Percentiles rank a stretch among this genome's conserved stretches.
Conservation (phyloP, 164 flowering plant genomes). For the Taxillus chinensis region DNA sequence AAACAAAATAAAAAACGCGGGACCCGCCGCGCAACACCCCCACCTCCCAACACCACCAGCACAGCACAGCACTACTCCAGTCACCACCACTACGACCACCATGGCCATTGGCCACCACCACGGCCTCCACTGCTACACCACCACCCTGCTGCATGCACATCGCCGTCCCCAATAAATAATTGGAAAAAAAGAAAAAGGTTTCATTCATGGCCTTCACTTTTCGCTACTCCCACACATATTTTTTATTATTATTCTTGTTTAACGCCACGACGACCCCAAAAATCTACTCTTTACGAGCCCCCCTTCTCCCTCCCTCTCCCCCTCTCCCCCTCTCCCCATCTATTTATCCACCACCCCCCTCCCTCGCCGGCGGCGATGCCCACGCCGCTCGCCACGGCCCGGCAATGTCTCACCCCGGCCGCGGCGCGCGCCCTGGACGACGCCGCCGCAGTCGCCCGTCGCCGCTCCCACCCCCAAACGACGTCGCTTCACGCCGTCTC, state of each 20-base stretch:
- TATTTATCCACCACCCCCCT: neutral
- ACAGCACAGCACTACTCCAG: neutral
- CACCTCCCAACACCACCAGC: neutral
- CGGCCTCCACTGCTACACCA: neutral
- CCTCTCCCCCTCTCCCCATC: neutral
- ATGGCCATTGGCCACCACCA: neutral
- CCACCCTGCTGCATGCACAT: neutral
- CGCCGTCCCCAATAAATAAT: neutral
- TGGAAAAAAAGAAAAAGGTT: neutral
- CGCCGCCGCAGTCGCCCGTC: constrained; percentile 52
- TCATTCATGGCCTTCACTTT: neutral
- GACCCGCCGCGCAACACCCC: neutral
- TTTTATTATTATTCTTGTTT: too few relatives aligned
- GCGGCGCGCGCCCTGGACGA: constrained; percentile 51
- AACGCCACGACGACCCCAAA: too few relatives aligned
- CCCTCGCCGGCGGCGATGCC: constrained; percentile 30
- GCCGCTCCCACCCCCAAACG: constrained; percentile 51
- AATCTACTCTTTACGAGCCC: too few relatives aligned
- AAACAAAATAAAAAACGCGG: too few relatives aligned
- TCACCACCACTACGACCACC: constrained; percentile 1
- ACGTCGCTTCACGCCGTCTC: constrained; percentile 64
- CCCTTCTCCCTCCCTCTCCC: neutral
- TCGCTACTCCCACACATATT: too few relatives aligned
- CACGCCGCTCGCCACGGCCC: constrained; percentile 48
- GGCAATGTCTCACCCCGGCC: constrained; percentile 58